phyloP scores from a whole-genome alignment of 2,329 filamentous ascomycete genomes.

The Penicillium sp. region DNA sequence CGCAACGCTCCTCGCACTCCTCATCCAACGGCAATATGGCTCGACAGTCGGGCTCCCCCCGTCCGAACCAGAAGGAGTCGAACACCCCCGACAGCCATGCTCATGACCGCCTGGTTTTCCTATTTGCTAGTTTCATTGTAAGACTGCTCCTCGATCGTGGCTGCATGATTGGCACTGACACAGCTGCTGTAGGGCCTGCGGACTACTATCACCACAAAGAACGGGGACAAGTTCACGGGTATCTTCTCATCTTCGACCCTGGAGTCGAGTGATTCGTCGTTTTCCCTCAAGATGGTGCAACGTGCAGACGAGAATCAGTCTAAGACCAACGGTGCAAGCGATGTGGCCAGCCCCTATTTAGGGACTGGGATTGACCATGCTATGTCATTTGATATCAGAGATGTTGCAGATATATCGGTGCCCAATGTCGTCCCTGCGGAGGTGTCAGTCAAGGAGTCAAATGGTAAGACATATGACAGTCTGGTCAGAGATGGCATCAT shows the following conservation, averaged over 20 bases:
- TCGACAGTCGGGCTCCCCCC: constrained; percentile 40
- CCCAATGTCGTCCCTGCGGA: constrained; percentile 55
- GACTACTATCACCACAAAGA: constrained; percentile 58
- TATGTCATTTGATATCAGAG: constrained; percentile 64
- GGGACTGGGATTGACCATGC: constrained; percentile 47
- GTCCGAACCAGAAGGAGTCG: constrained; percentile 49
- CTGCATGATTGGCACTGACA: constrained; percentile 14
- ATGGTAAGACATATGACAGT: constrained; percentile 51
- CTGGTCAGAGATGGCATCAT: neutral
- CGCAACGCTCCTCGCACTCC: constrained; percentile 53
- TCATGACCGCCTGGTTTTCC: constrained; percentile 60
- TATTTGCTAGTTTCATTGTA: constrained; percentile 61
- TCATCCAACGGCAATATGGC: constrained; percentile 57
- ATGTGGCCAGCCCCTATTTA: constrained; percentile 40
- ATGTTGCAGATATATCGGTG: constrained; percentile 59
- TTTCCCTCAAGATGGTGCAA: constrained; percentile 67
- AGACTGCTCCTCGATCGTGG: constrained; percentile 27
- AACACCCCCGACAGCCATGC: constrained; percentile 58
- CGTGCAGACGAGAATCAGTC: constrained; percentile 42
- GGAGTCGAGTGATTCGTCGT: constrained; percentile 53
- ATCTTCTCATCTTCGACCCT: constrained; percentile 60
- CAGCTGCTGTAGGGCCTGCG: constrained; percentile 51
- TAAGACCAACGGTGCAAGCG: constrained; percentile 44
- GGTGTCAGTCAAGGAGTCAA: constrained; percentile 53
- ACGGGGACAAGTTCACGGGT: constrained; percentile 61